These are phyloP conservation scores for Rosa lucieae DNA, from an alignment of 306 rosid species.

Conservation along the genomic window DNA sequence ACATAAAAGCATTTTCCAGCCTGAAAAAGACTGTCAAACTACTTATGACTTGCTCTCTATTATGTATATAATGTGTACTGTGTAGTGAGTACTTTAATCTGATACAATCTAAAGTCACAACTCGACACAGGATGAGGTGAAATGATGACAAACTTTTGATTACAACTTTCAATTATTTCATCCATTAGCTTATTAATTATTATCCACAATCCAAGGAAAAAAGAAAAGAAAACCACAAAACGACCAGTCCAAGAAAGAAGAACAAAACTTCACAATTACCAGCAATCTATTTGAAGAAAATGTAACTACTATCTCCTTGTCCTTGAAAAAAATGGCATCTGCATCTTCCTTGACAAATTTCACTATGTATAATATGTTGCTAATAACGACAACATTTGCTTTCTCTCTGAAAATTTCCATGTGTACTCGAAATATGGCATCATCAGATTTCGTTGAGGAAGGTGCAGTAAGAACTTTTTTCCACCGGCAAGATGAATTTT, in stretches of 20 bases:
- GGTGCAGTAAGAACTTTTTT: constrained; percentile 33
- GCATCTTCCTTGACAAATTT: constrained; percentile 40
- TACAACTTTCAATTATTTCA: constrained; percentile 43
- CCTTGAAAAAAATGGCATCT: constrained; percentile 29
- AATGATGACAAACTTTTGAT: constrained; percentile 31
- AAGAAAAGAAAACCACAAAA: constrained; percentile 34
- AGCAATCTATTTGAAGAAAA: constrained; percentile 48
- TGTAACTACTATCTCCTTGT: constrained; percentile 41
- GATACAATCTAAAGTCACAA: constrained; percentile 19
- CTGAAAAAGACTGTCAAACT: neutral
- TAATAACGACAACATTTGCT: constrained; percentile 13
- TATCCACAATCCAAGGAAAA: constrained; percentile 42
- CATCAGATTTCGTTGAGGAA: constrained; percentile 17
- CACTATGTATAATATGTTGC: constrained; percentile 36
- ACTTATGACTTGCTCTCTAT: too few species aligned
- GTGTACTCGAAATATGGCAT: constrained; percentile 25
- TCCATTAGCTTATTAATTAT: constrained; percentile 39
- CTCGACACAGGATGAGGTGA: constrained; percentile 5
- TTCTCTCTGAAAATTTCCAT: constrained; percentile 29
- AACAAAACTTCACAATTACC: constrained; percentile 55
- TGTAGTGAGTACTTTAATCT: neutral
- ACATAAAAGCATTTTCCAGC: neutral
- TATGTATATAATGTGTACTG: neutral
- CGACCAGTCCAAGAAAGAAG: constrained; percentile 36
- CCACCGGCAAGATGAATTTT: constrained; percentile 26